Evolutionary conservation across 805 yeast species (phyloP).

Genomic region (Torulaspora indica): DNA sequence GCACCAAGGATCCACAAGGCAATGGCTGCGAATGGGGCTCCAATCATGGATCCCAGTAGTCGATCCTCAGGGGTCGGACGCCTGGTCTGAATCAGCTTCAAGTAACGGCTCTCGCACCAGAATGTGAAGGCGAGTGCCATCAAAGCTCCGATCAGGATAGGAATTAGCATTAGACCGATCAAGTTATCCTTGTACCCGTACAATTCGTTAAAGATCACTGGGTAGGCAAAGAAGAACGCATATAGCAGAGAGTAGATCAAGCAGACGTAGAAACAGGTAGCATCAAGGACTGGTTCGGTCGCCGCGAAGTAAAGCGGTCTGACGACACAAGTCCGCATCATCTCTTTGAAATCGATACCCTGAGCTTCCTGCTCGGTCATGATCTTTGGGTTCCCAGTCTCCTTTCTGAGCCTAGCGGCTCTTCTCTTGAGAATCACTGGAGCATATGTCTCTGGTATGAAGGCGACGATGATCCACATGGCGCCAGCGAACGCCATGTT

Average conservation of each 20-base stretch:
- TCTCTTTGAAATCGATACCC: constrained; percentile 62
- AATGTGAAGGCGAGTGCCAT: constrained; percentile 74
- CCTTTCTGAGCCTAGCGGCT: constrained; percentile 64
- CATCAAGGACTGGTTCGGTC: constrained; percentile 80
- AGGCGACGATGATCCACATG: constrained; percentile 61
- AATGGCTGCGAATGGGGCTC: constrained; percentile 77
- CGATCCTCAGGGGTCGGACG: constrained; percentile 76
- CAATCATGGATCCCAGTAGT: constrained; percentile 73
- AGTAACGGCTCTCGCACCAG: constrained; percentile 58
- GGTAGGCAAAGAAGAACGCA: constrained; percentile 94
- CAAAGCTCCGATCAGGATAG: constrained; percentile 81
- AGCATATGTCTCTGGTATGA: constrained; percentile 87
- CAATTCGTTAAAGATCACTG: constrained; percentile 74
- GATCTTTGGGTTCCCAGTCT: constrained; percentile 75
- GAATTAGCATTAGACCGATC: constrained; percentile 84
- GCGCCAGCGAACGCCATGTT: constrained; percentile 88
- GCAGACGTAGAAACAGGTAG: constrained; percentile 82
- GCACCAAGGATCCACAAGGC: constrained; percentile 79
- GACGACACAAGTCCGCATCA: constrained; percentile 64
- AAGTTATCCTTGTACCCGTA: constrained; percentile 73
- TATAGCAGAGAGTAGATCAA: constrained; percentile 84
- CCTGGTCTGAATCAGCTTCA: constrained; percentile 47
- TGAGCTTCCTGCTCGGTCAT: constrained; percentile 92
- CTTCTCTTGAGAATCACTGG: constrained; percentile 69
- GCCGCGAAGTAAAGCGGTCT: constrained; percentile 75